Evolutionary conservation across 2,329 filamentous ascomycete species (phyloP).

Genomic region (Alternaria ethzedia): DNA sequence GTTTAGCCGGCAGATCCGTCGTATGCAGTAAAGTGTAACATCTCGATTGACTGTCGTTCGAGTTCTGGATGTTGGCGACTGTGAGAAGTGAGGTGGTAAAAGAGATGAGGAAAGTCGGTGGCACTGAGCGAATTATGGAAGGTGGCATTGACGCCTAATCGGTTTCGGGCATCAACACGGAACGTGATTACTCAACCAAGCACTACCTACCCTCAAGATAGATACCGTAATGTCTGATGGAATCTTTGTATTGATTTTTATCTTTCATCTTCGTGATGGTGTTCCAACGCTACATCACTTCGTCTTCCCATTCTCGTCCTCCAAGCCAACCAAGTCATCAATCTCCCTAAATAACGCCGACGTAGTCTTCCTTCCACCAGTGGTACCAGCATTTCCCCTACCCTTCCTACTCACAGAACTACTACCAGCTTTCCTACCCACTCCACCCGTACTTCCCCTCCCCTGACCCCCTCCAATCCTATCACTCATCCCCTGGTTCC

Average conservation of each 20-base stretch:
- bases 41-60: not conserved
- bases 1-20: not conserved
- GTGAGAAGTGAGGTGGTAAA: too few relatives aligned
- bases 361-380: constrained; percentile 21
- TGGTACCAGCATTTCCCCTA: rapidly evolving
- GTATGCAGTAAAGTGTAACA: not conserved
- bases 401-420: not conserved
- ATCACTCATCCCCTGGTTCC: constrained; percentile 20
- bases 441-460: not conserved
- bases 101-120: not conserved
- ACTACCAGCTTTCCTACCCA: not conserved
- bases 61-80: not conserved
- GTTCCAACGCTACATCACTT: not conserved
- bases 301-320: not conserved
- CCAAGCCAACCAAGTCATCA: constrained; percentile 33
- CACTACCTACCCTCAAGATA: not conserved
- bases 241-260: rapidly evolving
- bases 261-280: not conserved
- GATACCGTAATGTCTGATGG: not conserved
- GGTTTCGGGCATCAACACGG: not conserved
- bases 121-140: not conserved
- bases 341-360: constrained; percentile 38
- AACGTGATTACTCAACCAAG: not conserved
- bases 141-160: not conserved
- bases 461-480: constrained; percentile 4